These are phyloP conservation scores for Pistacia atlantica DNA, from an alignment of 345 rosid genomes.

Conservation along the genomic window DNA sequence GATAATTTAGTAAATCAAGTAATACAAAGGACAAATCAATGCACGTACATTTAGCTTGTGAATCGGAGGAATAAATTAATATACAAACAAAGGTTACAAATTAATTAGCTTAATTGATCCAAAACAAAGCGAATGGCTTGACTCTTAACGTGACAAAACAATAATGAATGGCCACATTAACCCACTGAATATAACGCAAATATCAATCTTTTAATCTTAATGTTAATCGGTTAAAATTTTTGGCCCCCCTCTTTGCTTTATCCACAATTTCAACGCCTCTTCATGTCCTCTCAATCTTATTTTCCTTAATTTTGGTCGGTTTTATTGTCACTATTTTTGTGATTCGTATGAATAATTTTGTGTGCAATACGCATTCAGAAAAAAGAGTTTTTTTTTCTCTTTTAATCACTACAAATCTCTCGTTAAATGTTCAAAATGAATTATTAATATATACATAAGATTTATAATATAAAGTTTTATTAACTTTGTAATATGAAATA, in stretches of 20 bases:
- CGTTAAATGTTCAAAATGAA: neutral
- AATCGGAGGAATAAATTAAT: neutral
- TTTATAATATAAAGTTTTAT: no score
- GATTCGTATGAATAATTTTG: neutral
- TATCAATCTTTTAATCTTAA: neutral
- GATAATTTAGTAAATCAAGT: neutral
- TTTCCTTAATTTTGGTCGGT: neutral
- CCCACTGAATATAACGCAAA: neutral
- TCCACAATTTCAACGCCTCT: neutral
- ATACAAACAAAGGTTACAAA: neutral
- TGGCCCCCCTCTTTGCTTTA: neutral
- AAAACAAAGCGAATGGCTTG: neutral
- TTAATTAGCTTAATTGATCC: neutral
- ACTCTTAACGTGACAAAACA: constrained; percentile 3
- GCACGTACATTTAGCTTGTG: neutral
- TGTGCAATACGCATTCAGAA: neutral
- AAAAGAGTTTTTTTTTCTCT: no score
- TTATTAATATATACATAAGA: no score
- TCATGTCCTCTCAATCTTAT: neutral
- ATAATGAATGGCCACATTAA: neutral
- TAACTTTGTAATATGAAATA: no score
- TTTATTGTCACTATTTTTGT: neutral
- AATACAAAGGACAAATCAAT: neutral
- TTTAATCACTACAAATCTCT: neutral
- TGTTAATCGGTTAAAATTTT: neutral